Evolutionary conservation across 2,329 filamentous ascomycete genomes (phyloP), one percentile per base, ranked within the genome.

Genomic region (Curvularia verruculosa): DNA sequence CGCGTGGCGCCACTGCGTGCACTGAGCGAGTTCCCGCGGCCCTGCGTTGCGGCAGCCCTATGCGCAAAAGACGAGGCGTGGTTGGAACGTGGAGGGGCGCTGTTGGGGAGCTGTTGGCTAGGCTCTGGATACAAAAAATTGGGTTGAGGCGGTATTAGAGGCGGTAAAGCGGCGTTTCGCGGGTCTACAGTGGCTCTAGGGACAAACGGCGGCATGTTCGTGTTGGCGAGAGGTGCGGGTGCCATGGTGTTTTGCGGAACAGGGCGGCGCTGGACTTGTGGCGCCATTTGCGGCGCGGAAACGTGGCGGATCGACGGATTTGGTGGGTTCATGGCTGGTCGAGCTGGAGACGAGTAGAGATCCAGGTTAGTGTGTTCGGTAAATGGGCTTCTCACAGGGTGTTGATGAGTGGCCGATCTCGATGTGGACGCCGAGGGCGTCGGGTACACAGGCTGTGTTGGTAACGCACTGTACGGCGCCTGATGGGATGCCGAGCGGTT

Each of bases 221-320:
- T 60, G 24, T 54, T 66, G 18, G 53, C 54, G 1, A 63, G 23
- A 7, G 44, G 50, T 23, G 61, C 62, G 10, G 40, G 41, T 4
- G 37, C 18, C 1, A 55, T 44, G 12, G 36, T 43, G 10, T 50
- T 48, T 10, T 43, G 23, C 26, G 50, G 47, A 21, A 59, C 48
- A 1, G 59, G 63, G 3, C 64, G 66, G 18, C 64, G 58, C 37
- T 58, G 61, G 8, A 63, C 52, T 18, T 62, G 63, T 1, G 71
- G 70, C 3, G 5, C 26, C 12, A 63, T 53, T 19, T 62, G 63
- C 1, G 71, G 70, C 3, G 64, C 70, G 8, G 68, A 73, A n/a
- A 65, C 71, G 23, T 68, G 58, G 10, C 70, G 69, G 2, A 59
- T 59, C 1, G 50, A 48, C 2, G n/a, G 4, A 26, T 9, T 26